phyloP scores from a whole-genome alignment of 2,329 filamentous ascomycete genomes.

The Pseudogymnoascus sp. region DNA sequence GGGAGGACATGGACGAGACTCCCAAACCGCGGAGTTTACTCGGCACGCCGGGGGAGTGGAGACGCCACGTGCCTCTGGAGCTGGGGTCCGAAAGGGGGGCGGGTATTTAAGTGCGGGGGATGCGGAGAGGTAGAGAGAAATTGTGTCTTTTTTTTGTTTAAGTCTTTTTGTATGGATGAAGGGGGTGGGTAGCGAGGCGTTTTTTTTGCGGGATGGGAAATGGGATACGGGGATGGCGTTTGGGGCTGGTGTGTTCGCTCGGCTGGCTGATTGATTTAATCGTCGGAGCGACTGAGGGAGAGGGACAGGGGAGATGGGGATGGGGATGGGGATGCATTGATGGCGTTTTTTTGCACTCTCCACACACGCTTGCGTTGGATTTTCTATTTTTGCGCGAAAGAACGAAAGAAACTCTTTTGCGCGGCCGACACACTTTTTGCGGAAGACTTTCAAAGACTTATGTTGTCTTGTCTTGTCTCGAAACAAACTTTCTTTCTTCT shows the following conservation, averaged over 20 bases:
- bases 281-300: neutral
- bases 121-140: neutral
- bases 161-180: neutral
- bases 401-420: too few relatives aligned
- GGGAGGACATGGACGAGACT: conserved; percentile 21
- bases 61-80: neutral
- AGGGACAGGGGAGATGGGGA: too few relatives aligned
- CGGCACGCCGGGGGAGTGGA: neutral
- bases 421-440: too few relatives aligned
- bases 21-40: conserved; percentile 16
- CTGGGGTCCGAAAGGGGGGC: neutral
- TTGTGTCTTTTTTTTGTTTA: too few relatives aligned
- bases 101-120: neutral
- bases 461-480: too few relatives aligned
- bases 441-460: too few relatives aligned
- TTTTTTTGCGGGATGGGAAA: neutral
- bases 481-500: neutral
- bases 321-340: neutral
- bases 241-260: neutral
- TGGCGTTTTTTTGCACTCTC: neutral
- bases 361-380: neutral
- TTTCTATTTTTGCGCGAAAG: too few relatives aligned
- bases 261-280: neutral
- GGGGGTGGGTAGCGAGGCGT: neutral
- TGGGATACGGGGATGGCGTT: neutral